phyloP scores from a whole-genome alignment of 257 asterid genomes.

The Haberlea rhodopensis region DNA sequence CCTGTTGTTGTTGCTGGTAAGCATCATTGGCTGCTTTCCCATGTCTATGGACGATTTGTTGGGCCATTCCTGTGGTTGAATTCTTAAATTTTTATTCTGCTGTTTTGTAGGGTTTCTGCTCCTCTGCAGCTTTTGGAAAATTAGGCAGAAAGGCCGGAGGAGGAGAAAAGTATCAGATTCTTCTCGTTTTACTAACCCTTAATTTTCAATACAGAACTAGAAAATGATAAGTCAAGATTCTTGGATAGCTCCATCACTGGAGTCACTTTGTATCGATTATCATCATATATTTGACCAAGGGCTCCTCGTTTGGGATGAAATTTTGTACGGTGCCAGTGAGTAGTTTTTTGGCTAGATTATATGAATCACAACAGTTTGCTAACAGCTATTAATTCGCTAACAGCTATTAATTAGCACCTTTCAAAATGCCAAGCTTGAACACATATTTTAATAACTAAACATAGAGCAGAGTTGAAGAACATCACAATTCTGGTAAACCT shows the following conservation, averaged over 20 bases:
- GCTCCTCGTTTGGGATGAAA: background rate
- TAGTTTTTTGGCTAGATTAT: too few relatives aligned
- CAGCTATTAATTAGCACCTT: too few relatives aligned
- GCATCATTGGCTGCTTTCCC: background rate
- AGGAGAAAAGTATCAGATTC: conserved; percentile 69
- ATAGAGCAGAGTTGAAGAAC: too few relatives aligned
- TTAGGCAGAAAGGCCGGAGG: conserved; percentile 76
- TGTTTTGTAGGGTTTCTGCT: conserved; percentile 57
- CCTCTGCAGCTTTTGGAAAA: conserved; percentile 69
- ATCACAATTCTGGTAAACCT: too few relatives aligned
- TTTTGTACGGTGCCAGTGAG: too few relatives aligned
- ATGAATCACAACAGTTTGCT: too few relatives aligned
- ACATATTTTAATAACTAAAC: too few relatives aligned
- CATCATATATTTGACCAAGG: background rate
- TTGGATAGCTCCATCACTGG: background rate
- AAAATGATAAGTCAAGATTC: background rate
- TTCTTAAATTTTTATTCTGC: conserved; percentile 8
- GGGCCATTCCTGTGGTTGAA: background rate
- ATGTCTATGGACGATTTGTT: background rate
- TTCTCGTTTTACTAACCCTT: conserved; percentile 50
- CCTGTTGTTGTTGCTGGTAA: conserved; percentile 64
- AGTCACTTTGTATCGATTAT: background rate
- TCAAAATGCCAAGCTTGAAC: too few relatives aligned
- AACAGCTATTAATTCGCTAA: too few relatives aligned
- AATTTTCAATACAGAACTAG: conserved; percentile 19